Conservation (phyloP, 148 eudicot genomes). For the Rhododendron ovatum region DNA sequence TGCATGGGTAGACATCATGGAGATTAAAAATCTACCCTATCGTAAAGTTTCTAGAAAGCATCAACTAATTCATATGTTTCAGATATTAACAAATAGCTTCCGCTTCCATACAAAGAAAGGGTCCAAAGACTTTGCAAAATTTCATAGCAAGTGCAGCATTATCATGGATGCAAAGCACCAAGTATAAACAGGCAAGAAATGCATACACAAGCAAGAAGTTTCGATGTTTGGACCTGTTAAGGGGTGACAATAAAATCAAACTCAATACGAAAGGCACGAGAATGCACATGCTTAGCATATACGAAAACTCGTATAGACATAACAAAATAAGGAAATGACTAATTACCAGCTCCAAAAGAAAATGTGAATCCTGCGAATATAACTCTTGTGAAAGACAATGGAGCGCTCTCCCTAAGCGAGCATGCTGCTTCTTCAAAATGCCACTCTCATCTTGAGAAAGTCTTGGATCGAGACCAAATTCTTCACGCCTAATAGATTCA, state of each 20-base stretch:
- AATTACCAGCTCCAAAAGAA: constrained; percentile 87
- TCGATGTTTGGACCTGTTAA: neutral
- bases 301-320: neutral
- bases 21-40: neutral
- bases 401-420: constrained; percentile 95
- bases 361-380: constrained; percentile 96
- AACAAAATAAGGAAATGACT: neutral
- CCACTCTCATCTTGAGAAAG: constrained; percentile 52
- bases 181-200: neutral
- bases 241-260: neutral
- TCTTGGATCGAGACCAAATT: constrained; percentile 74
- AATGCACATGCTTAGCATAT: neutral
- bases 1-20: neutral
- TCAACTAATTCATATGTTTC: neutral
- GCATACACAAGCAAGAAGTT: neutral
- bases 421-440: constrained; percentile 83
- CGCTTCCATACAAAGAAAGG: neutral
- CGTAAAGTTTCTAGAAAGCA: neutral
- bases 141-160: neutral
- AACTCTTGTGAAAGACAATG: constrained; percentile 94
- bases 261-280: neutral
- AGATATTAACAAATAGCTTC: neutral
- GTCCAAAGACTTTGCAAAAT: neutral
- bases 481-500: constrained; percentile 80
- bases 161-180: neutral